Evolutionary conservation across 1,284 basidiomycete species (phyloP), one percentile per base, ranked within the genome.

Genomic region (Peniophora sp.): DNA sequence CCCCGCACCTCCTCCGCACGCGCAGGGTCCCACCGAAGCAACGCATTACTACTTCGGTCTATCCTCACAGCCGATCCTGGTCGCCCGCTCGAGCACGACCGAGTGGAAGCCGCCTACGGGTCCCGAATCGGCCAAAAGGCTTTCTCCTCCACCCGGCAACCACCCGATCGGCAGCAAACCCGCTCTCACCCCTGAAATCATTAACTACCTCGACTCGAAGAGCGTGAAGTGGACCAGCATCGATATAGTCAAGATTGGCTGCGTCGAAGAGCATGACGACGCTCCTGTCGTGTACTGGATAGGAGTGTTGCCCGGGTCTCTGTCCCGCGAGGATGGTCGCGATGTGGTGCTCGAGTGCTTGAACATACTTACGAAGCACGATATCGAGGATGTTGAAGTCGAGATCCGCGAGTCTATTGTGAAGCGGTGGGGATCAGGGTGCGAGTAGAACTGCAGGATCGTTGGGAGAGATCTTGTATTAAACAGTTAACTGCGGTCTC

Each of bases 71-170:
- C 55, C 63, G 17, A 47, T 24, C 44, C 47, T 67, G 6, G 52
- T 66, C 48, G 65, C 63, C 55, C 65, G 64, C 50, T 57, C 65
- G 43, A 60, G 62, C 49, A 16, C 52, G 43, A 39, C 55, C 49
- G 32, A 54, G 36, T 66, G 64, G 64, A 43, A 50, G 45, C 35
- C 34, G 55, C 63, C 61, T 20, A 63, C 52, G 17, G 62, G 63
- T 45, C 48, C 55, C 10, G 61, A 65, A 48, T 64, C 61, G 64
- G 52, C 59, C 46, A 20, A 65, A 62, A 58, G 56, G 61, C 53
- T 53, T 63, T 38, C 38, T n/a, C n/a, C n/a, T n/a, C n/a, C n/a
- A n/a, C n/a, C n/a, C n/a, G n/a, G n/a, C n/a, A n/a, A n/a, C n/a
- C n/a, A n/a, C n/a, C n/a, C n/a, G n/a, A n/a, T n/a, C n/a, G n/a